Conservation (phyloP, 192 early-diverging fungal species). For the Jimgerdemannia lactiflua region DNA sequence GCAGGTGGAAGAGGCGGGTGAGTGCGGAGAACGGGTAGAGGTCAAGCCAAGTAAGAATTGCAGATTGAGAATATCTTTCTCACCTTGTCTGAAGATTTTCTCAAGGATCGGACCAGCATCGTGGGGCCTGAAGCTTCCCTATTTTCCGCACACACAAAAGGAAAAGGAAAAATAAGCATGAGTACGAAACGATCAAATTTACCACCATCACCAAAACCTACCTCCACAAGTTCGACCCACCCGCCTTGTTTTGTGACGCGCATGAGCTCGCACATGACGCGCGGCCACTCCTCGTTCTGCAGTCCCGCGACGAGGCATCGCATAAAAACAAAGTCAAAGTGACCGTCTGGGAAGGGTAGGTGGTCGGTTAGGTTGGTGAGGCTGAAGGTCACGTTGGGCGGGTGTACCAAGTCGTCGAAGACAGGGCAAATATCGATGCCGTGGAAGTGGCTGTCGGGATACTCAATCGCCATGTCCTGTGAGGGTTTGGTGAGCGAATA, state of each 20-base stretch:
- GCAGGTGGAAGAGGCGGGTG: too few species aligned
- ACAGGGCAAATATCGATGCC: conserved; percentile 19
- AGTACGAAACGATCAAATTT: too few species aligned
- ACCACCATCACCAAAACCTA: too few species aligned
- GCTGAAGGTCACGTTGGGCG: conserved; percentile 11
- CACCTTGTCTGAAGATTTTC: too few species aligned
- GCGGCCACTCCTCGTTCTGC: conserved; percentile 7
- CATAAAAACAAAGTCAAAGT: conserved; percentile 21
- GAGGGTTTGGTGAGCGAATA: too few species aligned
- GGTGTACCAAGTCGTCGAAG: conserved; percentile 3
- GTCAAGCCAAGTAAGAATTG: too few species aligned
- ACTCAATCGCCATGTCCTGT: conserved; percentile 22
- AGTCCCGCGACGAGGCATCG: conserved; percentile 14
- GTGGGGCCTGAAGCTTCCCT: too few species aligned
- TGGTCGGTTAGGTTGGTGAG: conserved; percentile 15
- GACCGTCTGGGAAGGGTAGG: conserved; percentile 20
- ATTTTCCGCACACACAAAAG: too few species aligned
- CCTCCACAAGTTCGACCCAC: conserved; percentile 13
- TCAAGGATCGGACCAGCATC: too few species aligned
- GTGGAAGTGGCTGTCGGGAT: conserved; percentile 9
- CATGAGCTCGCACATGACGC: conserved; percentile 3
- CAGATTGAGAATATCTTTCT: too few species aligned
- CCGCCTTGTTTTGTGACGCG: conserved; percentile 23
- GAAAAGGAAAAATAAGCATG: too few species aligned
- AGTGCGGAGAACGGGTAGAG: too few species aligned